phyloP scores from a whole-genome alignment of 176 grass and related monocot species.

The Neostapfia colusana region DNA sequence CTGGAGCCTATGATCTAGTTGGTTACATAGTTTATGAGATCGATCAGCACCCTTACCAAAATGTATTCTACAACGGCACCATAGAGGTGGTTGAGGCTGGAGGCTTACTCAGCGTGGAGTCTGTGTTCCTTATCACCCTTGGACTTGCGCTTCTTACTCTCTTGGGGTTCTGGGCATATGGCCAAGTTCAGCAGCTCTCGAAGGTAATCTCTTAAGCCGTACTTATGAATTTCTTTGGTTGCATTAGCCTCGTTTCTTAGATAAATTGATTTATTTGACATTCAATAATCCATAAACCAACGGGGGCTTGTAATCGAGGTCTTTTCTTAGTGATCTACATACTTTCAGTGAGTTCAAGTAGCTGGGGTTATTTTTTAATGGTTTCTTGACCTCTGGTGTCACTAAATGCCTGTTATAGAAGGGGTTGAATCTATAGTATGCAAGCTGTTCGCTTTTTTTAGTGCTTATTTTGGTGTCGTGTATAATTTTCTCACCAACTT shows the following conservation, averaged over 20 bases:
- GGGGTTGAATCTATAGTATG: not conserved
- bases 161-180: slow-evolving; percentile 84
- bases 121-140: slow-evolving; percentile 93
- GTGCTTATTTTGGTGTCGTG: not conserved
- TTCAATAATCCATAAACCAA: slow-evolving; percentile 6
- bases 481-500: not conserved
- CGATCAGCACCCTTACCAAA: slow-evolving; percentile 78
- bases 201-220: slow-evolving; percentile 49
- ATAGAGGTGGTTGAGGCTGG: slow-evolving; percentile 89
- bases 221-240: not conserved
- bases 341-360: not conserved
- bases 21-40: slow-evolving; percentile 93
- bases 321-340: not conserved
- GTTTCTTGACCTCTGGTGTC: not conserved
- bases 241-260: not conserved
- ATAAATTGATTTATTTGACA: not conserved
- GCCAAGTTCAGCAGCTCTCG: slow-evolving; percentile 86
- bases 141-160: slow-evolving; percentile 74
- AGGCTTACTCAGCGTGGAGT: slow-evolving; percentile 86
- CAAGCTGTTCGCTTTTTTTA: not conserved
- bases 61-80: slow-evolving; percentile 92
- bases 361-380: not conserved
- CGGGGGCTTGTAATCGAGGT: not conserved
- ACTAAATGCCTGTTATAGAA: not conserved
- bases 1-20: slow-evolving; percentile 93